These are phyloP conservation scores for Mycena galericulata DNA, from an alignment of 768 basidiomycete species.

Conservation along the genomic window DNA sequence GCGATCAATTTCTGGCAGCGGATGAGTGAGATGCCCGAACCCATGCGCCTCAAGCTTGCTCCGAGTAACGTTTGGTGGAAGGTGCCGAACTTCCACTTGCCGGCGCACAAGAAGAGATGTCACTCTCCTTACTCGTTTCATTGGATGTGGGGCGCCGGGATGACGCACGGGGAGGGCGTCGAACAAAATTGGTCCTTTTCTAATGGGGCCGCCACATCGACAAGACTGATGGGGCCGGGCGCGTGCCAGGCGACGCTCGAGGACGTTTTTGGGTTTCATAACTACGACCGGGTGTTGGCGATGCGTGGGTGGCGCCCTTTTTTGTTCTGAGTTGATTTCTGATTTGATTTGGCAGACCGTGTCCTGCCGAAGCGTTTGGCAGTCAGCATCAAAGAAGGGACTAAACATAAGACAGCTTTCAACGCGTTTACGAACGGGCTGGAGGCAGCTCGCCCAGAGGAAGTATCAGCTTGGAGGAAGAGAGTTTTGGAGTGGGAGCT, in stretches of 20 bases:
- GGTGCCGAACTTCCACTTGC: neutral
- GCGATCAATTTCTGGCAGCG: neutral
- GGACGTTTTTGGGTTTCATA: conserved; percentile 3
- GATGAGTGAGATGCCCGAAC: neutral
- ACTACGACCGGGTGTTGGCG: neutral
- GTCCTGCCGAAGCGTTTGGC: too few species aligned
- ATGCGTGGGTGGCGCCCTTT: neutral
- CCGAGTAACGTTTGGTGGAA: neutral
- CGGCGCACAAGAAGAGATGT: neutral
- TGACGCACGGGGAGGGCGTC: too few species aligned
- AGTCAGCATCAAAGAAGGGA: too few species aligned
- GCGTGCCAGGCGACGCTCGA: neutral
- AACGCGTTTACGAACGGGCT: too few species aligned
- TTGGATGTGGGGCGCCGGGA: too few species aligned
- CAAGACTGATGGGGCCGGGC: neutral
- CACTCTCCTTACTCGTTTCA: too few species aligned
- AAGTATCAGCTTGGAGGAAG: too few species aligned
- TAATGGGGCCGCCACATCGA: neutral
- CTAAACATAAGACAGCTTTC: too few species aligned
- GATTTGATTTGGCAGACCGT: too few species aligned
- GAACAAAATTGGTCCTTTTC: neutral
- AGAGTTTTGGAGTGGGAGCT: too few species aligned
- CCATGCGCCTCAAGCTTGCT: neutral
- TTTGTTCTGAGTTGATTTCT: too few species aligned
- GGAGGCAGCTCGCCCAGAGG: too few species aligned